Evolutionary conservation across 768 basidiomycete genomes (phyloP).

Genomic region (Lactarius akahatsu): DNA sequence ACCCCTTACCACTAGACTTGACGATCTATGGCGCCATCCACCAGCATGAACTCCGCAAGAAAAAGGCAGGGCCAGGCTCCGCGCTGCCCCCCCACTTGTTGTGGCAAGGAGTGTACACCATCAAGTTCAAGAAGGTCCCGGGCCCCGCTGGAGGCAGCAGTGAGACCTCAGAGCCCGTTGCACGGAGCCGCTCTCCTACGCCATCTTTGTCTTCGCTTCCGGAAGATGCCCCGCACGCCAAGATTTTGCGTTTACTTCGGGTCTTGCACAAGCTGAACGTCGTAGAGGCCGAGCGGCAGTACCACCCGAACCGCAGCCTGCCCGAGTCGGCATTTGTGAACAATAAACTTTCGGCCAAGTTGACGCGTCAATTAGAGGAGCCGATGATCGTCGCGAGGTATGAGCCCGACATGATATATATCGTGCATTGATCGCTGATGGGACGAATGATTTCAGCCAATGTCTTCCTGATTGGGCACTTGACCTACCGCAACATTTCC

Average conservation of each 20-base stretch:
- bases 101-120: conserved; percentile 88
- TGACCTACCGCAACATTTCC: conserved; percentile 94
- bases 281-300: conserved; percentile 61
- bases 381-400: conserved; percentile 99
- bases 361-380: conserved; percentile 96
- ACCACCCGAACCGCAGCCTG: conserved; percentile 57
- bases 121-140: conserved; percentile 89
- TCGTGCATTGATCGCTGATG: conserved; percentile 8
- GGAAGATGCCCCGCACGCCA: conserved; percentile 80
- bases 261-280: conserved; percentile 83
- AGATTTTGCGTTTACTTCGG: conserved; percentile 86
- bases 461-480: conserved; percentile 97
- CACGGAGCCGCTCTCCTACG: conserved; percentile 59
- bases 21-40: conserved; percentile 98
- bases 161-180: conserved; percentile 45
- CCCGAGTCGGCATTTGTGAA: conserved; percentile 90
- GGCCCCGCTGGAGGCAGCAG: conserved; percentile 60
- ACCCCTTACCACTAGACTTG: conserved; percentile 76
- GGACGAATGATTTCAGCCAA: conserved; percentile 50
- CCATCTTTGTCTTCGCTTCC: conserved; percentile 77
- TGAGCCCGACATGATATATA: conserved; percentile 27
- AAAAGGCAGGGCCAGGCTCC: conserved; percentile 46
- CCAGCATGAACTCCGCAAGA: conserved; percentile 82
- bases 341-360: conserved; percentile 95
- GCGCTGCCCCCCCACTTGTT: conserved; percentile 63